Base-by-base conservation (phyloP, 495 filamentous ascomycete genomes). In the Tetracladium setigerum region DNA sequence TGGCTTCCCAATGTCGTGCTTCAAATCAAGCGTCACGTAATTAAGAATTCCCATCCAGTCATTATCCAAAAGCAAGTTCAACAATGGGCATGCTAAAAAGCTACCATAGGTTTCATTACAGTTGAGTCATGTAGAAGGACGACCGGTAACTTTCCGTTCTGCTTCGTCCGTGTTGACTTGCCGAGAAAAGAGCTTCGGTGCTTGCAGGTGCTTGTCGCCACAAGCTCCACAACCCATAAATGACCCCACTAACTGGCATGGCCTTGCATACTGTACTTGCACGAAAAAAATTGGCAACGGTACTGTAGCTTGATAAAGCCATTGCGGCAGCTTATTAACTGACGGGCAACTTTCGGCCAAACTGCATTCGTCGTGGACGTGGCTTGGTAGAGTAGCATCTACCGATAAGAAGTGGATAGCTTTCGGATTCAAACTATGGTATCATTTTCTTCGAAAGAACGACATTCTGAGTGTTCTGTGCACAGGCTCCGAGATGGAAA, bases 401-500 rank as follows among this genome's bases (percentile, higher is more conserved):
- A 18, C 37, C 37, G 37, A 39, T 6, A 11, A 39, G 15, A 14
- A 15, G 10, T 15, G 10, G 37, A 18, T 14, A 1, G 6, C n/a
- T n/a, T n/a, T n/a, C n/a, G n/a, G n/a, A n/a, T n/a, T n/a, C 13
- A 14, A 18, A 15, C 10, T 5, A 39, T 39, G 37, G 37, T 39
- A 39, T 39, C 37, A 39, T 39, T 39, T 14, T 18, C 37, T 14
- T 4, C 4, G 37, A 39, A 39, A 39, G 37, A 39, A 39, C 37
- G 37, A 39, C 37, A 43, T 43, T 1, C 19, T 13, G 19, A 22
- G 38, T 13, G n/a, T n/a, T n/a, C n/a, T n/a, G n/a, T n/a, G 22
- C 22, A 43, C 14, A 40, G 33, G 33, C 46, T 50, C 46, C 57
- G 64, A 55, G 61, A 50, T 35, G 52, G 3, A 7, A 27, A 27